phyloP scores from a whole-genome alignment of 2,329 filamentous ascomycete genomes.

The Sporothrix dimorphospora region DNA sequence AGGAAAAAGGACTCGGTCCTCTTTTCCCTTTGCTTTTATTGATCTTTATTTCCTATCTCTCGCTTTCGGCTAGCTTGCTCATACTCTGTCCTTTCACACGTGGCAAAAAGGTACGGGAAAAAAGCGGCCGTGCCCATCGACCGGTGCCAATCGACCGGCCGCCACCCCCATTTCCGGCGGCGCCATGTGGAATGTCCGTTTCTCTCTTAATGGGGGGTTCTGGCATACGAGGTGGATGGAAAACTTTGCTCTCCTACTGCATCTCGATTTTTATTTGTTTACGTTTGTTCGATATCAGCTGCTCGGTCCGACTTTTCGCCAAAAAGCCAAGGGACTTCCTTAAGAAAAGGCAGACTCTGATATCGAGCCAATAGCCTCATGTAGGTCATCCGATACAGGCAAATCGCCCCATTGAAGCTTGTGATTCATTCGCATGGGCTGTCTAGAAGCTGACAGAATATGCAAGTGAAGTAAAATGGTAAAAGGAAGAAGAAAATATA shows the following conservation, averaged over 20 bases:
- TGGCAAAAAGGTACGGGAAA: background rate
- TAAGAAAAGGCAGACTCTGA: background rate
- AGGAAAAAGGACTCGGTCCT: background rate
- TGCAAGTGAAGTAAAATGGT: background rate
- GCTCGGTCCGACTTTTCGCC: background rate
- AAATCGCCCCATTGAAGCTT: background rate
- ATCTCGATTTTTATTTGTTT: background rate
- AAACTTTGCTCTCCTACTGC: background rate
- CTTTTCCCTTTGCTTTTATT: background rate
- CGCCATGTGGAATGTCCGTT: background rate
- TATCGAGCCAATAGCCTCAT: background rate
- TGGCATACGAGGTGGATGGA: background rate
- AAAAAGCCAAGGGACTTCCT: background rate
- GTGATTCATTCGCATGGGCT: background rate
- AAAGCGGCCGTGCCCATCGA: background rate
- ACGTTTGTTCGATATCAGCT: background rate
- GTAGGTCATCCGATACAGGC: background rate
- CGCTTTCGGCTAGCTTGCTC: background rate
- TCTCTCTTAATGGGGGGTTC: background rate
- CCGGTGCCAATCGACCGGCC: background rate
- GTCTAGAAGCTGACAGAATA: background rate
- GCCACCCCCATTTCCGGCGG: background rate
- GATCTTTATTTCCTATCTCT: background rate
- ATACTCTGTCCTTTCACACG: background rate
- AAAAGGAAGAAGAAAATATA: background rate